phyloP scores from a whole-genome alignment of 495 filamentous ascomycete species.

The Acidiella bohemica region DNA sequence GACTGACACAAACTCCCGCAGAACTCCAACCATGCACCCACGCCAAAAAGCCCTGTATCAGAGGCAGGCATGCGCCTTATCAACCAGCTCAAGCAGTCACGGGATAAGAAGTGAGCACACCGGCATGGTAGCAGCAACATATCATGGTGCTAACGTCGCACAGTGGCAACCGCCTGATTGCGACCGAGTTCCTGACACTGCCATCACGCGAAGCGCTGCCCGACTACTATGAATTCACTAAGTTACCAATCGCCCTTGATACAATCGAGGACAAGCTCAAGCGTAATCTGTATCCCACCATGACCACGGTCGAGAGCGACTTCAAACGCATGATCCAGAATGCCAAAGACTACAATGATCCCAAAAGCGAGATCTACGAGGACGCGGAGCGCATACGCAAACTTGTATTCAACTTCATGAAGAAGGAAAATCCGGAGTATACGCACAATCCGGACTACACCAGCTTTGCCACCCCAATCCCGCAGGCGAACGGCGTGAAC shows the following conservation, averaged over 20 bases:
- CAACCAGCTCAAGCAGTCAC: conserved; percentile 48
- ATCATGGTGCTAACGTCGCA: conserved; percentile 3
- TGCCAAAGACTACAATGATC: conserved; percentile 59
- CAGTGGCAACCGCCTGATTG: conserved; percentile 50
- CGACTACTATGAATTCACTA: conserved; percentile 62
- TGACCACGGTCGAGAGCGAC: conserved; percentile 55
- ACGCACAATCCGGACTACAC: conserved; percentile 41
- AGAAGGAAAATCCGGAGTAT: conserved; percentile 61
- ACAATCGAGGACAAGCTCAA: conserved; percentile 59
- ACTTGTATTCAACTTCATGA: conserved; percentile 61
- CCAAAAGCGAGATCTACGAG: conserved; percentile 48
- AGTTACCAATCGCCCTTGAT: conserved; percentile 61
- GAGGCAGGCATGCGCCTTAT: conserved; percentile 51
- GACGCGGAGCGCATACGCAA: conserved; percentile 68
- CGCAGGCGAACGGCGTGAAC: conserved; percentile 17
- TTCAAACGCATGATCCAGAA: conserved; percentile 67
- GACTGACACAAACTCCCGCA: conserved; percentile 1
- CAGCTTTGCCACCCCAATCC: conserved; percentile 50
- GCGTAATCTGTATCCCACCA: conserved; percentile 44
- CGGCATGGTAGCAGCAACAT: neutral
- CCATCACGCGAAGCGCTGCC: conserved; percentile 46
- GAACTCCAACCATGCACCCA: conserved; percentile 12
- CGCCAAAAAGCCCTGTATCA: conserved; percentile 28
- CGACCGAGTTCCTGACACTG: conserved; percentile 56
- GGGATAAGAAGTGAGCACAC: conserved; percentile 55